These are phyloP conservation scores for Penicillium sp. DNA, from an alignment of 2,329 filamentous ascomycete genomes.

Conservation along the genomic window DNA sequence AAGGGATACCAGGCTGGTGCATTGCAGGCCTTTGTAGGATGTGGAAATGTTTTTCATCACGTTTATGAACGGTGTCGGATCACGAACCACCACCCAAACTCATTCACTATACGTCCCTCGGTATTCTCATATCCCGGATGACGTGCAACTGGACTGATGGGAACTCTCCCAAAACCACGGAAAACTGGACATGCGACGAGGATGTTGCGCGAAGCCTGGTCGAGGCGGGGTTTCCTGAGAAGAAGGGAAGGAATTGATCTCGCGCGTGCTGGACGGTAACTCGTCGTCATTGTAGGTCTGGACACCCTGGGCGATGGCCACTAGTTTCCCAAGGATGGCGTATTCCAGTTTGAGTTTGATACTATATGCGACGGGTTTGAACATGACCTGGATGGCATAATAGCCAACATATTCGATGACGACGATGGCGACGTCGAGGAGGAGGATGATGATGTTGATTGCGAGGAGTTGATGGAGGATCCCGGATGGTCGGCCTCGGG, in stretches of 20 bases:
- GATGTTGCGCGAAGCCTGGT: background rate
- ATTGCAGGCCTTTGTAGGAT: background rate
- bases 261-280: conserved; percentile 17
- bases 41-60: background rate
- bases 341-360: conserved; percentile 58
- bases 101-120: background rate
- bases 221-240: conserved; percentile 4
- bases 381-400: conserved; percentile 44
- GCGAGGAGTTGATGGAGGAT: conserved; percentile 54
- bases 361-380: conserved; percentile 45
- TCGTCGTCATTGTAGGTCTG: conserved; percentile 12
- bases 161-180: conserved; percentile 21
- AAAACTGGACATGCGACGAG: conserved; percentile 13
- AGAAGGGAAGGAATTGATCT: conserved; percentile 18
- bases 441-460: conserved; percentile 52
- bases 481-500: conserved; percentile 21
- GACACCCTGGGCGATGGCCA: conserved; percentile 30
- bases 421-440: conserved; percentile 51
- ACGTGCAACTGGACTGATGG: conserved; percentile 4
- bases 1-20: background rate
- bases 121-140: conserved; percentile 1
- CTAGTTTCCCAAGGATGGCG: conserved; percentile 55
- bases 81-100: background rate
- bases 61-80: background rate
- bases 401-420: conserved; percentile 46